Evolutionary conservation across 2,329 filamentous ascomycete species (phyloP).

Genomic region (Paraconiothyrium sp.): DNA sequence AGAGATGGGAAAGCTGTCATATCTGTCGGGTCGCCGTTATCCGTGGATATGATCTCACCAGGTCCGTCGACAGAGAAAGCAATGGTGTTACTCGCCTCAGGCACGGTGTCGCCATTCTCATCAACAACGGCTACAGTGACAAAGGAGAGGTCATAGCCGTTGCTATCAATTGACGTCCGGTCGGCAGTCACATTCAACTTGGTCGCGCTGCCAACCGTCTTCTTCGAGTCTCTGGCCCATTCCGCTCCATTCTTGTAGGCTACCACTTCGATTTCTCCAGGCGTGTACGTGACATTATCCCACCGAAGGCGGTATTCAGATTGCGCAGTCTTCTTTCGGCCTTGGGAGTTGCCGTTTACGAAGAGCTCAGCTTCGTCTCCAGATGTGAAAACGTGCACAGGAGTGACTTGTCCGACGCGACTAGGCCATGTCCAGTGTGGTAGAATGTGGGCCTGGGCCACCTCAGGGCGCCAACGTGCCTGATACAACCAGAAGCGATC

Average conservation of each 20-base stretch:
- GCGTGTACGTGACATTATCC: conserved; percentile 60
- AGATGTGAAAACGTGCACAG: conserved; percentile 64
- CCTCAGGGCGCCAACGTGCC: conserved; percentile 61
- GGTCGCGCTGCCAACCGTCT: conserved; percentile 55
- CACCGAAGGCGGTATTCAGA: conserved; percentile 62
- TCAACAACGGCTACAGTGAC: conserved; percentile 59
- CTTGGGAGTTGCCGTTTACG: conserved; percentile 60
- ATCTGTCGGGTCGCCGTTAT: conserved; percentile 58
- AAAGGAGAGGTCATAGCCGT: conserved; percentile 59
- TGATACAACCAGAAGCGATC: conserved; percentile 67
- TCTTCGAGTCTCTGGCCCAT: conserved; percentile 57
- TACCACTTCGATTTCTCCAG: conserved; percentile 60
- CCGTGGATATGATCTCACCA: conserved; percentile 46
- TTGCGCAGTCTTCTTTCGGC: conserved; percentile 48
- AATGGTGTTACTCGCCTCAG: conserved; percentile 54
- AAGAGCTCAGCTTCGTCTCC: conserved; percentile 66
- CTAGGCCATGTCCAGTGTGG: conserved; percentile 67
- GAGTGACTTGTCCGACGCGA: conserved; percentile 58
- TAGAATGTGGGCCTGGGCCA: conserved; percentile 62
- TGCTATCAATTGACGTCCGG: conserved; percentile 50
- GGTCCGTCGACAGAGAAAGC: conserved; percentile 38
- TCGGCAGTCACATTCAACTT: conserved; percentile 55
- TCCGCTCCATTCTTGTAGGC: conserved; percentile 58
- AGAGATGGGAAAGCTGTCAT: conserved; percentile 32
- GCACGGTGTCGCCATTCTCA: conserved; percentile 55